phyloP scores from a whole-genome alignment of 495 filamentous ascomycete species.

The Lasiosphaeria ovina region DNA sequence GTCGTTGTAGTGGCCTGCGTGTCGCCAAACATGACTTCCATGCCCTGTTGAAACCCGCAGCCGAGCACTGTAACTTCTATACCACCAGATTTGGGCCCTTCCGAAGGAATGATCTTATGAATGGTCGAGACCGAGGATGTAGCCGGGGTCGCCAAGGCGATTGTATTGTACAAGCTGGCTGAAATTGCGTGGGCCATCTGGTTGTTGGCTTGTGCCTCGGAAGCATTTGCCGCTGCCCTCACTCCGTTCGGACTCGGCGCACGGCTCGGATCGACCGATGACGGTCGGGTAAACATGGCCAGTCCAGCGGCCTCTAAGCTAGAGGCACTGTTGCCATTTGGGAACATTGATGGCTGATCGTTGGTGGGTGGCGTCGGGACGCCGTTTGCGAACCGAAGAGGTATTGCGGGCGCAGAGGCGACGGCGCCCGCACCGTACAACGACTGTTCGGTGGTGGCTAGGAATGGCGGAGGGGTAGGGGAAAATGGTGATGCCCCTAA shows the following conservation, averaged over 20 bases:
- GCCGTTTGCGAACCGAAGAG: neutral
- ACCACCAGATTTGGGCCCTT: slow-evolving; percentile 78
- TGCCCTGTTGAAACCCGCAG: slow-evolving; percentile 71
- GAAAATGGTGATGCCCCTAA: slow-evolving; percentile 7
- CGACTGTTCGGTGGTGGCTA: neutral
- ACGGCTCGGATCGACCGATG: slow-evolving; percentile 16
- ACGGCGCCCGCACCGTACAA: neutral
- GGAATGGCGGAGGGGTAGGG: neutral
- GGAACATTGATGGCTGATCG: slow-evolving; percentile 6
- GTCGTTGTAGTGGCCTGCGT: slow-evolving; percentile 73
- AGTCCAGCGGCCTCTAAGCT: neutral
- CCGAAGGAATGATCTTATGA: slow-evolving; percentile 71
- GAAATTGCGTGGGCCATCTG: neutral
- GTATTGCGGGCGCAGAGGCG: neutral
- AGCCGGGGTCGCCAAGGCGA: neutral
- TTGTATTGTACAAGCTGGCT: neutral
- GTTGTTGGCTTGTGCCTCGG: slow-evolving; percentile 1
- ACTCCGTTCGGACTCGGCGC: slow-evolving; percentile 16
- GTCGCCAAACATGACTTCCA: slow-evolving; percentile 86
- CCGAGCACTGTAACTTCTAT: slow-evolving; percentile 84
- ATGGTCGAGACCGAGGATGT: slow-evolving; percentile 15
- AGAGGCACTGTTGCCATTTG: neutral
- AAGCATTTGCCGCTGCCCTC: neutral
- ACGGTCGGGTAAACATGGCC: slow-evolving; percentile 11
- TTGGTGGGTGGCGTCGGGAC: slow-evolving; percentile 3